These are phyloP conservation scores for Zymoseptoria crescenta DNA, from an alignment of 2,329 filamentous ascomycete species.

Conservation along the genomic window DNA sequence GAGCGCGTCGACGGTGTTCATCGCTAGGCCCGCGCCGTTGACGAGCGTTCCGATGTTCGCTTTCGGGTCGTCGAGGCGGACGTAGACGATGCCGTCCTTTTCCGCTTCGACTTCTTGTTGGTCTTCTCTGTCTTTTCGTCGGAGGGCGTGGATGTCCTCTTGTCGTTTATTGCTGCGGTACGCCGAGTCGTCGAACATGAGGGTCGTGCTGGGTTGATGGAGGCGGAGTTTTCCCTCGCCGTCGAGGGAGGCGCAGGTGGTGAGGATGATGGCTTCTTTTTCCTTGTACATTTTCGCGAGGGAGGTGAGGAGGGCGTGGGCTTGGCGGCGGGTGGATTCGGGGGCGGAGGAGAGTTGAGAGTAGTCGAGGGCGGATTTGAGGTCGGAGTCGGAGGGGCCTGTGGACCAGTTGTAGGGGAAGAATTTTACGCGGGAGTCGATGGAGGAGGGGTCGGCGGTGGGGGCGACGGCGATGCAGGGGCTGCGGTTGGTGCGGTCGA, in stretches of 20 bases:
- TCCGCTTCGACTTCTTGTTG: slow-evolving; percentile 55
- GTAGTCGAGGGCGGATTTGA: slow-evolving; percentile 42
- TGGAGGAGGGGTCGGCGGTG: slow-evolving; percentile 36
- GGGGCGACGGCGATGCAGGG: slow-evolving; percentile 59
- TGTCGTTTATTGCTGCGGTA: slow-evolving; percentile 57
- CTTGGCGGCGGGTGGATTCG: slow-evolving; percentile 35
- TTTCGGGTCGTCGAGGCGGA: slow-evolving; percentile 49
- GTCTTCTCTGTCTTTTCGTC: slow-evolving; percentile 46
- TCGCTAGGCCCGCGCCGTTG: slow-evolving; percentile 81
- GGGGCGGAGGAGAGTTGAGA: slow-evolving; percentile 46
- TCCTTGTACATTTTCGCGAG: slow-evolving; percentile 54
- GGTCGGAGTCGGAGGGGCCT: slow-evolving; percentile 33
- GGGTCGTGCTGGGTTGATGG: slow-evolving; percentile 46
- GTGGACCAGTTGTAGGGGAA: slow-evolving; percentile 56
- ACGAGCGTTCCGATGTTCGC: slow-evolving; percentile 73
- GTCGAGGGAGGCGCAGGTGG: slow-evolving; percentile 41
- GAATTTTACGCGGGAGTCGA: slow-evolving; percentile 39
- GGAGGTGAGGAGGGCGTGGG: slow-evolving; percentile 42
- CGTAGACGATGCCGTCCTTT: slow-evolving; percentile 68
- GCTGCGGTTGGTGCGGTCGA: slow-evolving; percentile 55
- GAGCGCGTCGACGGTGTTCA: slow-evolving; percentile 84
- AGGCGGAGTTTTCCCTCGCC: slow-evolving; percentile 34
- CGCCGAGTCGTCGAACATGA: slow-evolving; percentile 65
- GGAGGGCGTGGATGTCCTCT: slow-evolving; percentile 50
- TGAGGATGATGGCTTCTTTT: slow-evolving; percentile 58